These are phyloP conservation scores for Boletus sp. DNA, from an alignment of 768 basidiomycete species.

Conservation along the genomic window DNA sequence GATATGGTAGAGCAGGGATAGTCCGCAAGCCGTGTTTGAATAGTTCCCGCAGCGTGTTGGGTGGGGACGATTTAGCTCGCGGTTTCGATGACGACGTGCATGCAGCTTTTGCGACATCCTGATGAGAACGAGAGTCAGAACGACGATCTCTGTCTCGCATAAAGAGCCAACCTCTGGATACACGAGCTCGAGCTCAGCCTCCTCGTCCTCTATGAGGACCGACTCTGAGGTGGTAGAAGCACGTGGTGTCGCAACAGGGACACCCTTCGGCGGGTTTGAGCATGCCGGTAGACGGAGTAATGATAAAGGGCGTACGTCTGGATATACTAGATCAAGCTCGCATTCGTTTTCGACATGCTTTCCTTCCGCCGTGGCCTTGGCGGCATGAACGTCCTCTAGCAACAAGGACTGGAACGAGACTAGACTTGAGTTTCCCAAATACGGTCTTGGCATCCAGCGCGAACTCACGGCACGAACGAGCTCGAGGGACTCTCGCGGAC, in stretches of 20 bases:
- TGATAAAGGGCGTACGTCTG: constrained; percentile 15
- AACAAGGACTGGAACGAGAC: background rate
- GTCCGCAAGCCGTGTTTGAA: constrained; percentile 1
- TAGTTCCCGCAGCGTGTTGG: background rate
- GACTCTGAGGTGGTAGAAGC: background rate
- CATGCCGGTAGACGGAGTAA: background rate
- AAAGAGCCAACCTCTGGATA: constrained; percentile 14
- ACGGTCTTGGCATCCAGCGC: no score
- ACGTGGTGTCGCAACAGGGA: background rate
- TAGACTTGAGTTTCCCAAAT: background rate
- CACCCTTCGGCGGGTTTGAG: constrained; percentile 8
- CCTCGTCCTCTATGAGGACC: background rate
- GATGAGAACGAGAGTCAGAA: background rate
- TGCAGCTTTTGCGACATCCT: constrained; percentile 9
- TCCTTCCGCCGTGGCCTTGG: background rate
- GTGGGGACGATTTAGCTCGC: background rate
- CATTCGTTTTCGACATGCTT: background rate
- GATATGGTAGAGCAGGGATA: constrained; percentile 3
- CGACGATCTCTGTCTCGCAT: background rate
- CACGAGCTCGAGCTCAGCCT: constrained; percentile 15
- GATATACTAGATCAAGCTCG: constrained; percentile 23
- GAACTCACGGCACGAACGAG: background rate
- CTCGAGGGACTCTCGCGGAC: background rate
- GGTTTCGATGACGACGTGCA: background rate
- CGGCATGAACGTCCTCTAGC: background rate